Evolutionary conservation across 306 rosid species (phyloP).

Genomic region (Begonia loranthoides): DNA sequence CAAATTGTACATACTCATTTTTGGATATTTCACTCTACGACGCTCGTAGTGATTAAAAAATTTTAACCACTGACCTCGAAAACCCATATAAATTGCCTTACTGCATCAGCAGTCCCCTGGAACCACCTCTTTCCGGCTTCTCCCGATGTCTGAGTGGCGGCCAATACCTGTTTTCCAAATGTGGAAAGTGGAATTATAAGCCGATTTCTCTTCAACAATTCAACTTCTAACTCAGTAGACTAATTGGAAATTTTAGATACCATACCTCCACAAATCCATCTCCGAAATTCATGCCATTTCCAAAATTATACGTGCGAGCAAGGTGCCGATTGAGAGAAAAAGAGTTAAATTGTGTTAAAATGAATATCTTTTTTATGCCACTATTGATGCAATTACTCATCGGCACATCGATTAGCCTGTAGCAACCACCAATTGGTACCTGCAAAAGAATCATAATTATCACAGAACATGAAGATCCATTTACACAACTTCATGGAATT

Average conservation of each 20-base stretch:
- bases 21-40: not conserved
- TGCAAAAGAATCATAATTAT: constrained; percentile 12
- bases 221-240: too few species aligned
- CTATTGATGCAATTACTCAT: constrained; percentile 96
- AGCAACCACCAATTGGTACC: constrained; percentile 95
- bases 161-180: constrained; percentile 53
- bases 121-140: constrained; percentile 85
- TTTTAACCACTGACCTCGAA: constrained; percentile 53
- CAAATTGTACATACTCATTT: constrained; percentile 4
- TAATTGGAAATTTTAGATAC: not conserved
- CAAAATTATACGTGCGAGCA: constrained; percentile 60
- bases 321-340: constrained; percentile 89
- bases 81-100: constrained; percentile 85
- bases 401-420: constrained; percentile 82
- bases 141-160: constrained; percentile 93
- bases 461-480: not conserved
- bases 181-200: not conserved
- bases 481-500: not conserved
- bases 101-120: constrained; percentile 97
- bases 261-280: constrained; percentile 88
- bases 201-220: too few species aligned
- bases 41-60: not conserved
- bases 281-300: constrained; percentile 68
- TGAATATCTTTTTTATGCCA: constrained; percentile 74
- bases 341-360: constrained; percentile 71